Evolutionary conservation across 1,284 basidiomycete species (phyloP).

Genomic region (Peniophora sp.): DNA sequence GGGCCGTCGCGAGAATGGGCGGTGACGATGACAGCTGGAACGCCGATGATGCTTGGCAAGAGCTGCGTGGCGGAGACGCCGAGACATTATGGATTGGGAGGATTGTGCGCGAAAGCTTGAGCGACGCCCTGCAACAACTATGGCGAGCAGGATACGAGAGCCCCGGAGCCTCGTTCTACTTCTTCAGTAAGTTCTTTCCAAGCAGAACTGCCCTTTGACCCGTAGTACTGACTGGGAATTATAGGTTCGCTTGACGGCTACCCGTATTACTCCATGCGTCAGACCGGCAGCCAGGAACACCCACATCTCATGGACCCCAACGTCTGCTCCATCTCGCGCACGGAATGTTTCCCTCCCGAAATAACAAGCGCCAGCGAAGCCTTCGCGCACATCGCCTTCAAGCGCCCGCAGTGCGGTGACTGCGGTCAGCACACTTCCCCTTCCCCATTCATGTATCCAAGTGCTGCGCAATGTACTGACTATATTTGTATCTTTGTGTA

Average conservation of each 20-base stretch:
- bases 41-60: slow-evolving; percentile 24
- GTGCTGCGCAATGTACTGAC: too few relatives aligned
- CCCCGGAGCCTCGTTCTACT: slow-evolving; percentile 12
- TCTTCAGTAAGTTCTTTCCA: slow-evolving; percentile 7
- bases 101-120: slow-evolving; percentile 7
- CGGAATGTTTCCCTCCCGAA: slow-evolving; percentile 11
- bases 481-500: too few relatives aligned
- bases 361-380: slow-evolving; percentile 22
- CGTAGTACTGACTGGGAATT: neutral
- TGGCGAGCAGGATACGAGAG: slow-evolving; percentile 10
- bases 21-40: slow-evolving; percentile 22
- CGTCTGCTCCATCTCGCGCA: slow-evolving; percentile 7
- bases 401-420: slow-evolving; percentile 36
- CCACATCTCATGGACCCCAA: slow-evolving; percentile 10
- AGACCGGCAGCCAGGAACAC: slow-evolving; percentile 5
- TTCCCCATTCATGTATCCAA: too few relatives aligned
- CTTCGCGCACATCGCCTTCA: slow-evolving; percentile 40
- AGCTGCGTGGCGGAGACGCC: slow-evolving; percentile 18
- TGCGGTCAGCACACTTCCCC: slow-evolving; percentile 19
- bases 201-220: neutral
- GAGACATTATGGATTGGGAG: slow-evolving; percentile 5
- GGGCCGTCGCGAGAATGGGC: slow-evolving; percentile 25
- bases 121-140: slow-evolving; percentile 7
- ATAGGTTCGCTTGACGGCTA: slow-evolving; percentile 21
- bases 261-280: slow-evolving; percentile 17